phyloP scores from a whole-genome alignment of 2,329 filamentous ascomycete species.

The Ascochyta koolunga region DNA sequence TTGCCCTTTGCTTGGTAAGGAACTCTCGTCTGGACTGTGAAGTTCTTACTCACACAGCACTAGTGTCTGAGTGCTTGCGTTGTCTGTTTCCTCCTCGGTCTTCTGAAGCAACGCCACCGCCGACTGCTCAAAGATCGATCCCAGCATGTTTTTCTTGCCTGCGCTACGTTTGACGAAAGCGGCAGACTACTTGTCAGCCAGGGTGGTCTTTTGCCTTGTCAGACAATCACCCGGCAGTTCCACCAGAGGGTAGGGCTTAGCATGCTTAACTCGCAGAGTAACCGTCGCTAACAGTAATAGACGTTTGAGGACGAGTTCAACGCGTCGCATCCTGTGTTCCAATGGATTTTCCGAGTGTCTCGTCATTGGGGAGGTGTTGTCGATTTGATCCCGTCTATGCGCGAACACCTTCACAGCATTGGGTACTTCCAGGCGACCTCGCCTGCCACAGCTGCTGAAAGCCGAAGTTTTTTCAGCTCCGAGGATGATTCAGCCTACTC shows the following conservation, averaged over 20 bases:
- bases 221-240: constrained; percentile 74
- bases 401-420: constrained; percentile 67
- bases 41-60: constrained; percentile 67
- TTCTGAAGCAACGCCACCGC: constrained; percentile 47
- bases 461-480: constrained; percentile 25
- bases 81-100: constrained; percentile 44
- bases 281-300: constrained; percentile 23
- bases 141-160: constrained; percentile 61
- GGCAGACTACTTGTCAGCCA: constrained; percentile 72
- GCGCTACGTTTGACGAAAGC: constrained; percentile 70
- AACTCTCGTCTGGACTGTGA: constrained; percentile 54
- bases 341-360: constrained; percentile 85
- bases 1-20: constrained; percentile 73
- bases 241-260: constrained; percentile 45
- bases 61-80: constrained; percentile 51
- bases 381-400: constrained; percentile 74
- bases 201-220: constrained; percentile 71
- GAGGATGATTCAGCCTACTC: constrained; percentile 73
- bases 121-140: constrained; percentile 53
- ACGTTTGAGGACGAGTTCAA: constrained; percentile 77
- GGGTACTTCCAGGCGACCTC: constrained; percentile 32
- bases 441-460: constrained; percentile 21
- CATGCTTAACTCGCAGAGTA: constrained; percentile 65
- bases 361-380: constrained; percentile 75
- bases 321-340: constrained; percentile 77